Conservation (phyloP, 257 asterid species). For the Petunia secreta region DNA sequence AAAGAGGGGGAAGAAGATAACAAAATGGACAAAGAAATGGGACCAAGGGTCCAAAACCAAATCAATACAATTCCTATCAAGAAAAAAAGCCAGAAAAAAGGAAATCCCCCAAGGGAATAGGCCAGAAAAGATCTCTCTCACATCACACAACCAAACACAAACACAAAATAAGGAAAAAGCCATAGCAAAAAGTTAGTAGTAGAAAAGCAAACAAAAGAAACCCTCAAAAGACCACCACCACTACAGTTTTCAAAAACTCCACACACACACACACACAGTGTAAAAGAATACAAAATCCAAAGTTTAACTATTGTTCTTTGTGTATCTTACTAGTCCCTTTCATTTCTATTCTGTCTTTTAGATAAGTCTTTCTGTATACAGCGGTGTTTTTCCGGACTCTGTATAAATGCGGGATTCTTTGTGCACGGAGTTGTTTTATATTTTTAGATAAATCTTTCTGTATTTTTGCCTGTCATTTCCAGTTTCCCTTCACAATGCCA, state of each 20-base stretch:
- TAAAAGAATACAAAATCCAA: too few relatives aligned
- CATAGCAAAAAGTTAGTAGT: not conserved
- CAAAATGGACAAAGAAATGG: not conserved
- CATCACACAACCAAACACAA: not conserved
- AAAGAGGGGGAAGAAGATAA: not conserved
- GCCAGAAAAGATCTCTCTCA: not conserved
- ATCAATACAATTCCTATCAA: not conserved
- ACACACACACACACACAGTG: too few relatives aligned
- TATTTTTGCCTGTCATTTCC: constrained; percentile 1
- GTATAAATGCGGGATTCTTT: too few relatives aligned
- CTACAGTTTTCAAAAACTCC: not conserved
- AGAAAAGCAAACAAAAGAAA: not conserved
- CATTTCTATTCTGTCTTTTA: constrained; percentile 20
- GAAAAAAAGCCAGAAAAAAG: not conserved
- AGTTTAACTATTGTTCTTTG: too few relatives aligned
- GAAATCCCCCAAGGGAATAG: not conserved
- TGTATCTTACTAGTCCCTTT: constrained; percentile 23
- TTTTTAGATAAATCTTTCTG: constrained; percentile 9
- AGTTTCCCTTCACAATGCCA: not conserved
- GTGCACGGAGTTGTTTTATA: too few relatives aligned
- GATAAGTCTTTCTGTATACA: not conserved
- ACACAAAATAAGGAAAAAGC: not conserved
- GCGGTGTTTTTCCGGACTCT: too few relatives aligned
- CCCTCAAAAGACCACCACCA: not conserved
- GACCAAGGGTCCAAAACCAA: not conserved